Percentiles rank a stretch among this genome's conserved stretches.
Evolutionary conservation across 2,329 filamentous ascomycete genomes (phyloP).

Genomic region (Trichoderma cornu-damae): DNA sequence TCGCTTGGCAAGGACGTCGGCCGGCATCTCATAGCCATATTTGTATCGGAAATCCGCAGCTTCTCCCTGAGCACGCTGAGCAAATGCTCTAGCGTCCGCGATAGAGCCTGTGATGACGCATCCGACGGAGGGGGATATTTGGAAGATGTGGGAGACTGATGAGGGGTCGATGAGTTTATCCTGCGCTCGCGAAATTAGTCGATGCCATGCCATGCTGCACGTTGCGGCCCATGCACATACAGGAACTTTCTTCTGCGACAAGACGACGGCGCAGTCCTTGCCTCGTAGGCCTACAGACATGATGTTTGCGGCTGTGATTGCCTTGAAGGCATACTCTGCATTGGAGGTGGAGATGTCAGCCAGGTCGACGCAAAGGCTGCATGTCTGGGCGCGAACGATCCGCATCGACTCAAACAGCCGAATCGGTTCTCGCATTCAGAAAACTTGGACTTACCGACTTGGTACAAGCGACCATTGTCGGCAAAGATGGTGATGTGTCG

Average conservation of each 20-base stretch:
- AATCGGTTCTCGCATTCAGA: not conserved
- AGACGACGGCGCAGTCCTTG: slow-evolving; percentile 93
- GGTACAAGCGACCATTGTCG: slow-evolving; percentile 94
- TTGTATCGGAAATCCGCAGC: slow-evolving; percentile 98
- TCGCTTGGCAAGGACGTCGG: slow-evolving; percentile 91
- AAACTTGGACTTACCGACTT: slow-evolving; percentile 78
- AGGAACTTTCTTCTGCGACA: slow-evolving; percentile 99
- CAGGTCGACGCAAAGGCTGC: not conserved
- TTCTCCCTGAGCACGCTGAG: slow-evolving; percentile 88
- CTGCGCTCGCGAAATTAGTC: slow-evolving; percentile 44
- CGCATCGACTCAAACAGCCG: not conserved
- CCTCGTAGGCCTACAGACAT: slow-evolving; percentile 94
- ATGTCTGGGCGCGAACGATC: not conserved
- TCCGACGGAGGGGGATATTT: slow-evolving; percentile 89
- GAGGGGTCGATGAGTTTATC: slow-evolving; percentile 98
- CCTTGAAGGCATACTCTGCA: slow-evolving; percentile 99
- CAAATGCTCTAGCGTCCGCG: slow-evolving; percentile 89
- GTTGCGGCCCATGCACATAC: slow-evolving; percentile 52
- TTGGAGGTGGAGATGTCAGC: slow-evolving; percentile 24
- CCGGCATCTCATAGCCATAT: slow-evolving; percentile 99
- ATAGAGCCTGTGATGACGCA: slow-evolving; percentile 99
- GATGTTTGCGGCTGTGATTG: slow-evolving; percentile 98
- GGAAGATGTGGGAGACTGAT: slow-evolving; percentile 97
- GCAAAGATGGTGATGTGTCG: slow-evolving; percentile 99
- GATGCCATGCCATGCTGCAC: not conserved